Percentiles rank a stretch among this genome's conserved stretches.
These are phyloP conservation scores for Ophiostoma montium DNA, from an alignment of 2,329 filamentous ascomycete species.

Conservation along the genomic window DNA sequence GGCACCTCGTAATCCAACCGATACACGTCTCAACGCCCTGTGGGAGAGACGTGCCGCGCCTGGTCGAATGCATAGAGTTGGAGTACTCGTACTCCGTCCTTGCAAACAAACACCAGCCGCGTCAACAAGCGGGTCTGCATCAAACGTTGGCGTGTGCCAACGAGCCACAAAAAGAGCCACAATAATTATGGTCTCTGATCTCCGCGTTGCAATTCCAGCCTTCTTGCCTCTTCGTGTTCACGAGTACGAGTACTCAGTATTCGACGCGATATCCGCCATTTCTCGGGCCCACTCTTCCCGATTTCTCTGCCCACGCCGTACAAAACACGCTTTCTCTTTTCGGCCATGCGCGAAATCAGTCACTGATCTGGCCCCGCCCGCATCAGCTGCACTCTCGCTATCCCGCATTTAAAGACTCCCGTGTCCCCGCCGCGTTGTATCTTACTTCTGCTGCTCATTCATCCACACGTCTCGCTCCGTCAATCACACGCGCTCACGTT, in stretches of 20 bases:
- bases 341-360: slow-evolving; percentile 10
- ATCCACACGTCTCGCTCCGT: not conserved
- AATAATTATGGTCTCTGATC: not conserved
- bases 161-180: not conserved
- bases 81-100: too few relatives aligned
- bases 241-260: too few relatives aligned
- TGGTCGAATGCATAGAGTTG: too few relatives aligned
- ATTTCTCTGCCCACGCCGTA: not conserved
- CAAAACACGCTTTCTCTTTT: not conserved
- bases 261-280: not conserved
- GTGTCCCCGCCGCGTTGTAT: slow-evolving; percentile 6
- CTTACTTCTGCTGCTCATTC: not conserved
- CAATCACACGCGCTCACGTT: slow-evolving; percentile 3
- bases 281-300: not conserved
- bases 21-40: too few relatives aligned
- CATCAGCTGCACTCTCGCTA: slow-evolving; percentile 10
- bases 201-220: too few relatives aligned
- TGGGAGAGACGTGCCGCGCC: too few relatives aligned
- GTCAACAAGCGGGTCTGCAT: too few relatives aligned
- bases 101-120: too few relatives aligned
- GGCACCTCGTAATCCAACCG: too few relatives aligned
- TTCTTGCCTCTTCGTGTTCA: slow-evolving; percentile 4
- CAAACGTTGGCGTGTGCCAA: not conserved
- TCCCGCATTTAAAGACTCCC: slow-evolving; percentile 14
- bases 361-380: slow-evolving; percentile 12